Evolutionary conservation across 1,284 basidiomycete genomes (phyloP).

Genomic region (Ustilago nuda): DNA sequence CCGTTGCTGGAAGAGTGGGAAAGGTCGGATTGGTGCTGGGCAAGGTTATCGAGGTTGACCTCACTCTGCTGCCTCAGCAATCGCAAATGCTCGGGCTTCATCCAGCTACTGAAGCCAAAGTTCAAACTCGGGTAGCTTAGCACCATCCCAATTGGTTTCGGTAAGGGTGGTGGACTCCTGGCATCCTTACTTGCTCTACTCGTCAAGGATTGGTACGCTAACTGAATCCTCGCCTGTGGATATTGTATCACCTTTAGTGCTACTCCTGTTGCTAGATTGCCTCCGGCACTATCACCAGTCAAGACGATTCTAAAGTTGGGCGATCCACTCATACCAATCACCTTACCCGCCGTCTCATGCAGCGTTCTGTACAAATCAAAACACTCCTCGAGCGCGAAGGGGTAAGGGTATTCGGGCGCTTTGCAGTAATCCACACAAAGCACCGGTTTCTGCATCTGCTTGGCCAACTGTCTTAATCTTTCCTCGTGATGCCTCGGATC

Average conservation of each 20-base stretch:
- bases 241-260: constrained; percentile 63
- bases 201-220: constrained; percentile 46
- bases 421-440: constrained; percentile 94
- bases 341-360: constrained; percentile 80
- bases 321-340: constrained; percentile 79
- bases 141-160: constrained; percentile 81
- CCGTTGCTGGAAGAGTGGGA: neutral
- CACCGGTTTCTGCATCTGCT: constrained; percentile 81
- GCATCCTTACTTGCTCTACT: constrained; percentile 7
- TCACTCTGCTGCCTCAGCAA: constrained; percentile 76
- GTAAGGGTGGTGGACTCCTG: constrained; percentile 66
- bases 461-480: constrained; percentile 86
- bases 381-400: constrained; percentile 85
- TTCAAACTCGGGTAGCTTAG: constrained; percentile 81
- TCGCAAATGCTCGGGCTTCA: constrained; percentile 86
- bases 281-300: constrained; percentile 62
- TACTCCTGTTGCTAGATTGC: constrained; percentile 57
- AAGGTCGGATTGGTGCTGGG: constrained; percentile 22
- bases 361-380: constrained; percentile 88
- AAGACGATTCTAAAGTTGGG: constrained; percentile 56
- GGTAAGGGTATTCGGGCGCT: constrained; percentile 77
- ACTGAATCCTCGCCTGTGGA: constrained; percentile 58
- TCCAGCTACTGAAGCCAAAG: constrained; percentile 93
- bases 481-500: constrained; percentile 87
- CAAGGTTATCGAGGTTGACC: constrained; percentile 58